phyloP scores from a whole-genome alignment of 495 filamentous ascomycete genomes.

The Penicillium chermesinum region DNA sequence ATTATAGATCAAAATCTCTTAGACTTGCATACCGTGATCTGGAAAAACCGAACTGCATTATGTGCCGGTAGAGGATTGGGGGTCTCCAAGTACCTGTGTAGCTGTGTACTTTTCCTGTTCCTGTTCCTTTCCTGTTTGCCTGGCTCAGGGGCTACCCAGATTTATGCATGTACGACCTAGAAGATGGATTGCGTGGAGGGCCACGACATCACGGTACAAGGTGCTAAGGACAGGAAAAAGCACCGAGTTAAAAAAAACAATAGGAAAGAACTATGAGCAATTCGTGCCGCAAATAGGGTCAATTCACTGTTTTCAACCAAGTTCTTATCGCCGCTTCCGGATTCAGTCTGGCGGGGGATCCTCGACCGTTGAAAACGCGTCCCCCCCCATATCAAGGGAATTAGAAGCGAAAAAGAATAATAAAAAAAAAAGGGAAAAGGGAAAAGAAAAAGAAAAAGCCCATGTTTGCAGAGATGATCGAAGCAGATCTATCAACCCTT shows the following conservation, averaged over 20 bases:
- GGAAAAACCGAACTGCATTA: no score
- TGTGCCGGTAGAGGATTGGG: no score
- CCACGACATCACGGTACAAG: constrained; percentile 9
- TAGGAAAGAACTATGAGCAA: neutral
- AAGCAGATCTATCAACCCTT: constrained; percentile 4
- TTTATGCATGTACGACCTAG: constrained; percentile 4
- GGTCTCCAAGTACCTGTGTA: no score
- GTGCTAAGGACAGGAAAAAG: neutral
- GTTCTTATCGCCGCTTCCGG: constrained; percentile 38
- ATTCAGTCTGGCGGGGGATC: constrained; percentile 37
- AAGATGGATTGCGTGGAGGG: constrained; percentile 19
- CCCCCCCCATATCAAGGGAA: neutral
- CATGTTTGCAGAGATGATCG: constrained; percentile 3
- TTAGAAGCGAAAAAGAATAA: neutral
- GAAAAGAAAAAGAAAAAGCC: no score
- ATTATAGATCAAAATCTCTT: constrained; percentile 4
- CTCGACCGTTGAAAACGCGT: constrained; percentile 31
- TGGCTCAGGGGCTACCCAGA: neutral
- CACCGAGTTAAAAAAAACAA: no score
- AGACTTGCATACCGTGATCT: no score
- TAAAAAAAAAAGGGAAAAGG: constrained; percentile 1
- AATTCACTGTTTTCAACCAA: neutral
- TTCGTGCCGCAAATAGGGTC: neutral
- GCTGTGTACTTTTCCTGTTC: no score
- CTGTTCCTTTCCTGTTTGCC: neutral